These are phyloP conservation scores for Wallacemonas sp. DNA, from an alignment of 208 protist genomes.

Conservation along the genomic window DNA sequence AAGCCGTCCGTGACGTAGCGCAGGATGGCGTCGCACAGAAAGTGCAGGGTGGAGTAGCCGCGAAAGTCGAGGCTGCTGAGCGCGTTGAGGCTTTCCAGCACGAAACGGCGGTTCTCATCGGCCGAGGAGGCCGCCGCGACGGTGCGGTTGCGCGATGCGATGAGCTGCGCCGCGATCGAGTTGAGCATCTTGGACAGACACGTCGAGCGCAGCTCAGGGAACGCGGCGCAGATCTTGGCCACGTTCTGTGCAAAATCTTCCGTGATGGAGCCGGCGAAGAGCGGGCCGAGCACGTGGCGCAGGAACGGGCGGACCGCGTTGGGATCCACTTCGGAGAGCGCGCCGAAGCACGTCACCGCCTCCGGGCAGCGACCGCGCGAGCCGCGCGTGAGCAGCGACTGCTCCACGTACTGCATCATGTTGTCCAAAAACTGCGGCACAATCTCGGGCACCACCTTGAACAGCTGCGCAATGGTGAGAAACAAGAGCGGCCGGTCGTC, in stretches of 20 bases:
- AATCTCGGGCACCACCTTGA: conserved; percentile 64
- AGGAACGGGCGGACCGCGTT: conserved; percentile 80
- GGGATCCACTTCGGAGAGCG: conserved; percentile 65
- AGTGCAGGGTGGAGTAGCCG: conserved; percentile 87
- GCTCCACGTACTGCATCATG: conserved; percentile 84
- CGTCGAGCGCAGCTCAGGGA: conserved; percentile 87
- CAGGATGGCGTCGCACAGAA: conserved; percentile 81
- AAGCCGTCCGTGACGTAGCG: conserved; percentile 78
- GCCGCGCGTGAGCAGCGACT: conserved; percentile 46
- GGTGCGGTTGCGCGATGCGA: conserved; percentile 23
- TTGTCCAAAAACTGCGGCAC: conserved; percentile 63
- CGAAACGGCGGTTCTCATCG: conserved; percentile 36
- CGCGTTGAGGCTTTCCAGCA: conserved; percentile 66
- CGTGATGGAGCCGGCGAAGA: conserved; percentile 76
- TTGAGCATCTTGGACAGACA: conserved; percentile 90
- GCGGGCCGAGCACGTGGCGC: conserved; percentile 67
- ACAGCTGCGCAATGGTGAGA: conserved; percentile 53
- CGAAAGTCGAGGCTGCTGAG: conserved; percentile 82
- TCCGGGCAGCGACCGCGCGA: conserved; percentile 68
- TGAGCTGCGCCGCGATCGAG: conserved; percentile 67
- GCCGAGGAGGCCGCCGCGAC: conserved; percentile 9
- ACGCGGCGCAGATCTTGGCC: conserved; percentile 84
- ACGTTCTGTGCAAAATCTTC: conserved; percentile 78
- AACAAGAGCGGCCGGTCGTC: conserved; percentile 77
- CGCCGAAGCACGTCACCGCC: conserved; percentile 87